Conservation (phyloP, 2,329 filamentous ascomycete genomes). For the Trichoderma cornu-damae region DNA sequence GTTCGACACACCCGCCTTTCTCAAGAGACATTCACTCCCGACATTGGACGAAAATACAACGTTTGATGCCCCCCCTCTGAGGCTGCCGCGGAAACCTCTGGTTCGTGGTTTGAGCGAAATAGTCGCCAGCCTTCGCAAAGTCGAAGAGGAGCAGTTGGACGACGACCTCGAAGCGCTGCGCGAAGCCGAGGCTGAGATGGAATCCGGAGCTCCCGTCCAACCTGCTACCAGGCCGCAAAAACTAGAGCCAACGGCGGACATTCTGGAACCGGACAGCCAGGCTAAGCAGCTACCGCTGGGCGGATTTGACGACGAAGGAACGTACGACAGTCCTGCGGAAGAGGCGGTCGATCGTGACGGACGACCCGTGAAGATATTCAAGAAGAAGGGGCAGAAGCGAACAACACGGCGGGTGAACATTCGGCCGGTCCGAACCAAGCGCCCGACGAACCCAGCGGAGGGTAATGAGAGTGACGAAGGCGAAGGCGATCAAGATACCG, state of each 20-base stretch:
- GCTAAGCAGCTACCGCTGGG: slow-evolving; percentile 45
- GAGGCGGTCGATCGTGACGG: slow-evolving; percentile 48
- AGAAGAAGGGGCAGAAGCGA: slow-evolving; percentile 80
- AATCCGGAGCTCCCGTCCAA: slow-evolving; percentile 17
- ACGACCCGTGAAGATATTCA: slow-evolving; percentile 59
- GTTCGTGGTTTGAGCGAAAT: slow-evolving; percentile 68
- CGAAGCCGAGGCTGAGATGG: slow-evolving; percentile 59
- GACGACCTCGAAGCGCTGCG: slow-evolving; percentile 69
- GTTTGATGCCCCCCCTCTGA: slow-evolving; percentile 45
- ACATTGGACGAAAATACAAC: slow-evolving; percentile 53
- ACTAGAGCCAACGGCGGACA: slow-evolving; percentile 29
- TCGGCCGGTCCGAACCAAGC: slow-evolving; percentile 47
- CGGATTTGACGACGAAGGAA: slow-evolving; percentile 59
- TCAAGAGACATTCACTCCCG: slow-evolving; percentile 47
- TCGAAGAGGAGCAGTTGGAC: slow-evolving; percentile 64
- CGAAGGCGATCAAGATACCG: slow-evolving; percentile 33
- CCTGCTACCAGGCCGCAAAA: slow-evolving; percentile 24
- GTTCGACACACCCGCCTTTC: slow-evolving; percentile 67
- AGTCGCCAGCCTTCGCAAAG: slow-evolving; percentile 62
- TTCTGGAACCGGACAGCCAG: slow-evolving; percentile 44
- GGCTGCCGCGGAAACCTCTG: slow-evolving; percentile 56
- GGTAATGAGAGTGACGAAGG: slow-evolving; percentile 26
- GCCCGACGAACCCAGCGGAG: slow-evolving; percentile 34
- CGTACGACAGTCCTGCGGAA: slow-evolving; percentile 52
- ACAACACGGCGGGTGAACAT: slow-evolving; percentile 67